Base-by-base conservation (phyloP, 2,329 filamentous ascomycete genomes). In the Stemphylium lycopersici region DNA sequence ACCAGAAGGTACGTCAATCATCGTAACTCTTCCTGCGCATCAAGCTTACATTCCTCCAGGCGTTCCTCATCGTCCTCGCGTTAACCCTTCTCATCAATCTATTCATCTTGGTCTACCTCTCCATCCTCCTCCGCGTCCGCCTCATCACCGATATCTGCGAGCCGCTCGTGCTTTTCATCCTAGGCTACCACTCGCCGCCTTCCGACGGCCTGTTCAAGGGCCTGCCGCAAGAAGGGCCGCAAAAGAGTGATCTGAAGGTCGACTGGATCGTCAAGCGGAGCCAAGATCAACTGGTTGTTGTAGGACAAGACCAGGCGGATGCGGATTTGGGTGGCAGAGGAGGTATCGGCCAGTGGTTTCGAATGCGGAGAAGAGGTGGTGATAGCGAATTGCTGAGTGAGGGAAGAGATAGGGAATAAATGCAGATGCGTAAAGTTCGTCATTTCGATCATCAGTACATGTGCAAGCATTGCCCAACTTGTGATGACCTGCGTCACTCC, bases 131-230 rank as follows among this genome's bases (percentile, higher is more conserved):
- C 0, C 44, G 55, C 16, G 32, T 57, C 16, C 22, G 36, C 16
- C 51, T 57, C 13, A 38, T 57, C 12, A 53, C 55, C n/a, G 55
- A 57, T 15, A 3, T 57, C 0, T 54, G 55, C 38, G 55, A 57
- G 29, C 55, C 50, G 3, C 51, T 57, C 3, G 45, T 54, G 0
- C n/a, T 57, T 0, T 57, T 57, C 31, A 40, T 57, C 0, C 44
- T 57, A 0, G 55, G 55, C 6, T 54, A 57, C 6, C 55, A 55
- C 38, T 44, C 37, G 11, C 43, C 45, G 3, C 53, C 43, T 0
- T 3, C 8, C 1, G 43, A 56, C 3, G 34, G 41, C 0, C 3
- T 56, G 1, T 56, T 56, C 1, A 13, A 18, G 3, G 48, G 49
- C 0, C n/a, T 44, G 8, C 37, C 52, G n/a, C 40, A 42, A n/a